A percentile compares a stretch with the other conserved stretches of the same genome.
These are phyloP conservation scores for Elaeagnus macrophylla DNA, from an alignment of 306 rosid genomes.

Conservation along the genomic window DNA sequence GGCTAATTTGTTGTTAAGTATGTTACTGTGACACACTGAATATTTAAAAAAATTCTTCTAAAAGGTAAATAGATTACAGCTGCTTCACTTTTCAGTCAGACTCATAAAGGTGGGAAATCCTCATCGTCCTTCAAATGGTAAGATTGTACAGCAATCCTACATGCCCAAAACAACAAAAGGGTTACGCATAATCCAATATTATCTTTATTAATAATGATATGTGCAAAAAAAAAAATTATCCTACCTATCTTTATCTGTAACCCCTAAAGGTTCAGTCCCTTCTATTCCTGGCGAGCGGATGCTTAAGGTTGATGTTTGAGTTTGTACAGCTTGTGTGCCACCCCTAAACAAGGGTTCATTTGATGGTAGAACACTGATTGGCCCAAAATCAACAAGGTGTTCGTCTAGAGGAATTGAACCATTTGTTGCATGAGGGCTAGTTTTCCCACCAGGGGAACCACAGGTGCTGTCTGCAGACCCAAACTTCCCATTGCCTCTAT, in stretches of 20 bases:
- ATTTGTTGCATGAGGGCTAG: constrained; percentile 11
- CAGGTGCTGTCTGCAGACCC: constrained; percentile 17
- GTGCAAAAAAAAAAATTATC: neutral
- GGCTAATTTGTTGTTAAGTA: constrained; percentile 26
- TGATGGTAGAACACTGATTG: constrained; percentile 18
- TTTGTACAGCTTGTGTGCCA: constrained; percentile 19
- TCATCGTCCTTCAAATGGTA: constrained; percentile 48
- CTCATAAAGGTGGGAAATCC: constrained; percentile 50
- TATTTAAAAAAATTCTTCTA: constrained; percentile 18
- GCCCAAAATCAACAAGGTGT: constrained; percentile 24
- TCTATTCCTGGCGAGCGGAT: constrained; percentile 16
- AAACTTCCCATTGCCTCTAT: constrained; percentile 18
- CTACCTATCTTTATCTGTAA: constrained; percentile 34
- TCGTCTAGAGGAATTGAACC: constrained; percentile 25
- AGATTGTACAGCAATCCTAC: constrained; percentile 38
- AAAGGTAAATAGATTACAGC: constrained; percentile 10
- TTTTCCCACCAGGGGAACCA: constrained; percentile 31
- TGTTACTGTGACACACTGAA: constrained; percentile 18
- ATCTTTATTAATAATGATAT: neutral
- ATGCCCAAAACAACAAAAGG: constrained; percentile 19
- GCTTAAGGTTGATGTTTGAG: constrained; percentile 9
- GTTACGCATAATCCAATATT: neutral
- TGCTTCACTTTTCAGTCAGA: constrained; percentile 13
- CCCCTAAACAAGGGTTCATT: constrained; percentile 18
- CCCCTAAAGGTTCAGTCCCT: constrained; percentile 14